These are phyloP conservation scores for Verticillium albo-atrum DNA, from an alignment of 2,329 filamentous ascomycete species.

Conservation along the genomic window DNA sequence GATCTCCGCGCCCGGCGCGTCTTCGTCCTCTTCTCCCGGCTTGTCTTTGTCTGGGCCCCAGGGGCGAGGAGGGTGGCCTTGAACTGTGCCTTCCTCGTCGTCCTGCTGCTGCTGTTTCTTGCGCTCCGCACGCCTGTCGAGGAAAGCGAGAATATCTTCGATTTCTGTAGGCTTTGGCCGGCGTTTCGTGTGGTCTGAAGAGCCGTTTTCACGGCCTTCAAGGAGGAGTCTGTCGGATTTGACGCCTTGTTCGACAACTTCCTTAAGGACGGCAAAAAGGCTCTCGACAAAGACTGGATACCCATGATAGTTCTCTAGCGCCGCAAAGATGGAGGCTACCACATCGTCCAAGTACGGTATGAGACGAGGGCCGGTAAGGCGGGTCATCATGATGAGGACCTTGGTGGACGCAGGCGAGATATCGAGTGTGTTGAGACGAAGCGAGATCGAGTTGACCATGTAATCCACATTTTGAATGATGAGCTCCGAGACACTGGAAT, in stretches of 20 bases:
- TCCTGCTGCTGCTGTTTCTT: constrained; percentile 20
- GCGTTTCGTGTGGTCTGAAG: constrained; percentile 38
- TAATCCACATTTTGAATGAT: constrained; percentile 94
- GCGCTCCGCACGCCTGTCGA: constrained; percentile 51
- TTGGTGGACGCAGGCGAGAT: constrained; percentile 87
- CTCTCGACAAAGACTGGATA: constrained; percentile 82
- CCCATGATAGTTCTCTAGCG: constrained; percentile 91
- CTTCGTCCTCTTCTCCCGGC: constrained; percentile 15
- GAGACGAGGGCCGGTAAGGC: constrained; percentile 73
- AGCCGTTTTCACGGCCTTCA: constrained; percentile 29
- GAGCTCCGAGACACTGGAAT: constrained; percentile 68
- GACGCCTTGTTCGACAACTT: constrained; percentile 78
- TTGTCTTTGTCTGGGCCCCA: constrained; percentile 19
- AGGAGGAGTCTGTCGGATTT: constrained; percentile 49
- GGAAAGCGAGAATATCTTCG: constrained; percentile 46
- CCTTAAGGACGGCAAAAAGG: constrained; percentile 76
- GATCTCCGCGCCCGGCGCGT: constrained; percentile 1
- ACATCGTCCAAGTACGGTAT: constrained; percentile 90
- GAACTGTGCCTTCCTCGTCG: constrained; percentile 28
- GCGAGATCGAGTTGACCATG: constrained; percentile 85
- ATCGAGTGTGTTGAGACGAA: constrained; percentile 88
- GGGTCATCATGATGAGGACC: constrained; percentile 91
- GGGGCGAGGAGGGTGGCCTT: constrained; percentile 26
- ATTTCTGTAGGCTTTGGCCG: constrained; percentile 28
- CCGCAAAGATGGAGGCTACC: constrained; percentile 84